phyloP scores from a whole-genome alignment of 1,139 yeast genomes.

The Geotrichum carabidarum region DNA sequence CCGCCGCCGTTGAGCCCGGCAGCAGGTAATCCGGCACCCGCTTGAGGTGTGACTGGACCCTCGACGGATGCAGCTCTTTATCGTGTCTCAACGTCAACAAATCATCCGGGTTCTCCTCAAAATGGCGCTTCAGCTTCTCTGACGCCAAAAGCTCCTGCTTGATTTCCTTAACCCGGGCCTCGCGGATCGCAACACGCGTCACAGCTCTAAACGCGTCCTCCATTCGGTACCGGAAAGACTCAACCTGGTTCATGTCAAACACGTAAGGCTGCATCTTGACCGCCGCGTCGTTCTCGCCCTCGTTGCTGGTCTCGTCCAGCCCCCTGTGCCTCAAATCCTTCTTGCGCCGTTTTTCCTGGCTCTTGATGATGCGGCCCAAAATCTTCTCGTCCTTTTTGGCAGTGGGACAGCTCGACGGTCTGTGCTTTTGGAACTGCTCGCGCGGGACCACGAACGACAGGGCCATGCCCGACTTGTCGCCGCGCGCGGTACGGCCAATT shows the following conservation, averaged over 20 bases:
- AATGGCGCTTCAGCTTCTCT: constrained; percentile 87
- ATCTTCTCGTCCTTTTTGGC: constrained; percentile 86
- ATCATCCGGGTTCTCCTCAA: constrained; percentile 98
- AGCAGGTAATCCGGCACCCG: constrained; percentile 88
- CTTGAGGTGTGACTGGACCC: constrained; percentile 80
- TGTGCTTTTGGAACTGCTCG: constrained; percentile 85
- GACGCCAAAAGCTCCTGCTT: constrained; percentile 82
- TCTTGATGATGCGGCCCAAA: constrained; percentile 66
- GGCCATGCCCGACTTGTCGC: constrained; percentile 93
- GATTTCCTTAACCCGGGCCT: constrained; percentile 87
- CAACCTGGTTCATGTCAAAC: constrained; percentile 88
- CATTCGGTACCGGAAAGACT: constrained; percentile 92
- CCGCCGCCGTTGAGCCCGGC: constrained; percentile 58
- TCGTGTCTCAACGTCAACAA: constrained; percentile 85
- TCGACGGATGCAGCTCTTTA: constrained; percentile 74
- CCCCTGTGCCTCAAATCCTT: constrained; percentile 37
- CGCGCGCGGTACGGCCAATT: constrained; percentile 97
- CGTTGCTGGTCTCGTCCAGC: constrained; percentile 14
- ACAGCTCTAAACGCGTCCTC: constrained; percentile 97
- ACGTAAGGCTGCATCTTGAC: constrained; percentile 66
- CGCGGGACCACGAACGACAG: constrained; percentile 84
- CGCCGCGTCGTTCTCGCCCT: constrained; percentile 18
- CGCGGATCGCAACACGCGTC: constrained; percentile 82
- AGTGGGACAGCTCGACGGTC: constrained; percentile 62
- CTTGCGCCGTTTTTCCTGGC: constrained; percentile 69